Evolutionary conservation across 108 stramenopile genomes (phyloP), one percentile per base, ranked within the genome.

Genomic region (Discostella pseudostelligera): DNA sequence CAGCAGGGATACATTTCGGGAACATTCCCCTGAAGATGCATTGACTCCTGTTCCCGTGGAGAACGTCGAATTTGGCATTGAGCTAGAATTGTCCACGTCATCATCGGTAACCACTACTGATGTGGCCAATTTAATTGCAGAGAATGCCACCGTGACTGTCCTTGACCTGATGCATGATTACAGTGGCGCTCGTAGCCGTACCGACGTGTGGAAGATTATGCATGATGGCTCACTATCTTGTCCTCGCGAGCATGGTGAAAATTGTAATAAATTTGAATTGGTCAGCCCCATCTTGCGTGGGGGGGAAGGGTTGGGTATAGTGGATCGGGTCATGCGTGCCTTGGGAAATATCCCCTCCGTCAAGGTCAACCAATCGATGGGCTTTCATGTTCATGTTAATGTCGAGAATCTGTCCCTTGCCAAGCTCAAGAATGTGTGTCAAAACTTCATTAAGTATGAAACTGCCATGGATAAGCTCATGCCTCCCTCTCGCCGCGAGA

Each of bases 381-480:
- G 82, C 4, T 83, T 79, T 67, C 85, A 87, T 66, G 79, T 83
- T 14, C 85, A 87, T 56, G 65, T 87, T 16, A 69, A 80, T 56
- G 85, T 83, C 0, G 17, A 47, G 1, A 17, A 25, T 14, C 45
- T 75, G 13, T 26, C 65, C 10, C 24, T 62, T 10, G 9, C 32
- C n/a, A 51, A 82, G 32, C 63, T 83, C 9, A 63, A 73, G 42
- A 81, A 83, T 35, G 67, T 87, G 14, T 83, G 83, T 59, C 78
- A 83, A 47, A 81, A 83, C 28, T 83, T 80, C 56, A 36, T 87
- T 59, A 82, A 82, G 44, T 82, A 82, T 49, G 85, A 87, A 63
- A 51, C 54, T 21, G 76, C 64, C 29, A 79, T 87, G 37, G 83
- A 87, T 64, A 49, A 49, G 9, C 49, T 82, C 62, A 74, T 87